Evolutionary conservation across 2,329 filamentous ascomycete species (phyloP).

Genomic region (Aspergillus spinulosporus): DNA sequence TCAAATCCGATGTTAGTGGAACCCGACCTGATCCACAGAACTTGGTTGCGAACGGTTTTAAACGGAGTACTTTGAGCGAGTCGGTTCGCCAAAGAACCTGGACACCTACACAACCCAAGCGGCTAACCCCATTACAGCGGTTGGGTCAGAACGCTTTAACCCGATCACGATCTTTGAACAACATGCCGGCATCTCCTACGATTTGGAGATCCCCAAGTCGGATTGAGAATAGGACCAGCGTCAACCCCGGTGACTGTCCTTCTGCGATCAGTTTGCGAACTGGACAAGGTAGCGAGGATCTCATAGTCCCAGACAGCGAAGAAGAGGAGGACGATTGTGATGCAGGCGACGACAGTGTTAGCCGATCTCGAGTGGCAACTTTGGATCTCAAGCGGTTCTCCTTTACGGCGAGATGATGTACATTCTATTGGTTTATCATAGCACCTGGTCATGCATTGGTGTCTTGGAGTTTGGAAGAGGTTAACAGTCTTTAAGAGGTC

Average conservation of each 20-base stretch:
- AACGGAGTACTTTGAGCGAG: neutral
- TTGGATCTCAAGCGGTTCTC: conserved; percentile 42
- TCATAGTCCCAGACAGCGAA: conserved; percentile 54
- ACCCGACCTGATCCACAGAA: conserved; percentile 5
- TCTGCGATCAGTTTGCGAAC: conserved; percentile 9
- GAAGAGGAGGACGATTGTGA: conserved; percentile 36
- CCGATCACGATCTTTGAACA: conserved; percentile 41
- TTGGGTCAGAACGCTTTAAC: conserved; percentile 42
- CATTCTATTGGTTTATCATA: neutral
- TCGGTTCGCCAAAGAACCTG: neutral
- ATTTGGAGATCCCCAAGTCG: conserved; percentile 3
- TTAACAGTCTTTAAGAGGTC: neutral
- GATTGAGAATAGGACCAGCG: neutral
- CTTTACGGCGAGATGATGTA: conserved; percentile 25
- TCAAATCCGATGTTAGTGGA: conserved; percentile 24
- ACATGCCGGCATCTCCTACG: conserved; percentile 14
- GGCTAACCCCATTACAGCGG: conserved; percentile 43
- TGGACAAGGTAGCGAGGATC: conserved; percentile 52
- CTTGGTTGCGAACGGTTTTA: neutral
- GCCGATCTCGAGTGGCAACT: conserved; percentile 16
- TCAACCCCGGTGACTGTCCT: neutral
- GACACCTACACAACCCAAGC: conserved; percentile 10
- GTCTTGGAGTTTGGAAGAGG: conserved; percentile 12
- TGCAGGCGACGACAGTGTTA: conserved; percentile 6
- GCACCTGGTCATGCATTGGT: neutral